These are phyloP conservation scores for Pseudogymnoascus sp. DNA, from an alignment of 2,329 filamentous ascomycete species.

Conservation along the genomic window DNA sequence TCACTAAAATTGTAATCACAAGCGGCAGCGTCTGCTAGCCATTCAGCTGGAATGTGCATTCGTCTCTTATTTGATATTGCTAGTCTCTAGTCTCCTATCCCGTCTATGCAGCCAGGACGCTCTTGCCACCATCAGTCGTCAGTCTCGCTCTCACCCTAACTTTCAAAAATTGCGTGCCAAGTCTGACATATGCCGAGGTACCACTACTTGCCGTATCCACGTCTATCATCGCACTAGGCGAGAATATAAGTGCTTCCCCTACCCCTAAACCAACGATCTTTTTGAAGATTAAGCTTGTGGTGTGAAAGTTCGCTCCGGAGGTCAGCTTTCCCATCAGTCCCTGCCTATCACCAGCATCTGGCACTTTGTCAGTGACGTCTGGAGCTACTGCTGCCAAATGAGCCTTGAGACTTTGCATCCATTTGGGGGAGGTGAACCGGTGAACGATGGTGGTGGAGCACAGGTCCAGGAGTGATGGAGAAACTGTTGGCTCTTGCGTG, in stretches of 20 bases:
- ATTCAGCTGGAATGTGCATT: too few relatives aligned
- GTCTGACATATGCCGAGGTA: conserved; percentile 13
- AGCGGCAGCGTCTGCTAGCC: too few relatives aligned
- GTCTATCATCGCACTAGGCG: conserved; percentile 36
- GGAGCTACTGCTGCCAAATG: conserved; percentile 41
- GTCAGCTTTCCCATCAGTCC: conserved; percentile 10
- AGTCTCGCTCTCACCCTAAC: conserved; percentile 34
- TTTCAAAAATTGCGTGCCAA: conserved; percentile 30
- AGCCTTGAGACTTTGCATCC: conserved; percentile 40
- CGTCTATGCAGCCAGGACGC: conserved; percentile 26
- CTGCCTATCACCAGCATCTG: conserved; percentile 16
- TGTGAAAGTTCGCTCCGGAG: conserved; percentile 17
- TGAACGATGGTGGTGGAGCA: conserved; percentile 67
- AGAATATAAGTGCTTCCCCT: conserved; percentile 42
- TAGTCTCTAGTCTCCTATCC: background rate
- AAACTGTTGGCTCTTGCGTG: conserved; percentile 70
- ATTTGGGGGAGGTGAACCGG: conserved; percentile 59
- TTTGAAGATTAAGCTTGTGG: conserved; percentile 31
- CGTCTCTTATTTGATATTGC: background rate
- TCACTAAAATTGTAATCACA: too few relatives aligned
- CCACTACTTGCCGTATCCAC: conserved; percentile 13
- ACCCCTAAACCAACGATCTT: conserved; percentile 40
- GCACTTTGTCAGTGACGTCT: conserved; percentile 24
- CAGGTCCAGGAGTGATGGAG: conserved; percentile 59
- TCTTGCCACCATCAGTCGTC: conserved; percentile 38